Conservation (phyloP, 192 early-diverging fungal genomes). For the Oehlia diaphana region DNA sequence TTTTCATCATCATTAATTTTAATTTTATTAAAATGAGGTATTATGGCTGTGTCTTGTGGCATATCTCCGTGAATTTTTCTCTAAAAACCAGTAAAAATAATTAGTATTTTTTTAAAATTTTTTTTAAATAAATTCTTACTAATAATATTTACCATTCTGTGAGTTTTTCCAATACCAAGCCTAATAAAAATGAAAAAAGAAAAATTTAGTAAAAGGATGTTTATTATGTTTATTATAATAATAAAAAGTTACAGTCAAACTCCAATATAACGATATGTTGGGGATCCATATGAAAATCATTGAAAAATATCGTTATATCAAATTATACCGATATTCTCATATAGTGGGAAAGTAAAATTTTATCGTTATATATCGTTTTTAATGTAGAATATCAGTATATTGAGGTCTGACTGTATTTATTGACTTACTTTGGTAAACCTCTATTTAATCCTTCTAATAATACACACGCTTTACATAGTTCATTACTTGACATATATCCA, state of each 20-base stretch:
- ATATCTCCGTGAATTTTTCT: slow-evolving; percentile 25
- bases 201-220: background rate
- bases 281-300: background rate
- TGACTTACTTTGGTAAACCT: slow-evolving; percentile 67
- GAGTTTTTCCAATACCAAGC: slow-evolving; percentile 28
- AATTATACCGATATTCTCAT: too few species aligned
- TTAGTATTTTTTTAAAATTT: background rate
- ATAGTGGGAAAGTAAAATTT: too few species aligned
- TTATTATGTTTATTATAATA: too few species aligned
- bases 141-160: slow-evolving; percentile 14
- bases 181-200: background rate
- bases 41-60: slow-evolving; percentile 1
- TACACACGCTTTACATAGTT: slow-evolving; percentile 92
- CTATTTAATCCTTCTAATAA: slow-evolving; percentile 90
- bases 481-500: slow-evolving; percentile 92
- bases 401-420: background rate
- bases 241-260: background rate
- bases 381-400: too few species aligned
- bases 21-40: slow-evolving; percentile 3
- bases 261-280: too few species aligned
- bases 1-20: background rate
- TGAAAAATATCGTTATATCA: too few species aligned
- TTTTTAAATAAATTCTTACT: background rate
- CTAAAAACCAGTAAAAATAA: background rate
- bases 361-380: too few species aligned